These are phyloP conservation scores for Luvunga scandens DNA, from an alignment of 345 rosid species.

Conservation along the genomic window DNA sequence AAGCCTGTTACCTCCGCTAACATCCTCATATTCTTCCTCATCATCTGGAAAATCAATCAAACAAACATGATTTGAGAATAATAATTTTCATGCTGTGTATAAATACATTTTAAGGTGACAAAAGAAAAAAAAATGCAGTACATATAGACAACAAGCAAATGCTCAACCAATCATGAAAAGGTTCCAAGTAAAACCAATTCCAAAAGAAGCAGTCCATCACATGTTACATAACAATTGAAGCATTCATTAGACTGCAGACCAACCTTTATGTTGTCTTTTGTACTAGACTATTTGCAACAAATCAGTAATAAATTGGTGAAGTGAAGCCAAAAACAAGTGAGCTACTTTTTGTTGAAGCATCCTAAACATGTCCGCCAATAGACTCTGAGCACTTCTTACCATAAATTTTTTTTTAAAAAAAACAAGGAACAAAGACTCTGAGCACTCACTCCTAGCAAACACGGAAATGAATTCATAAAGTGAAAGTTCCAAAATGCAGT, in stretches of 20 bases:
- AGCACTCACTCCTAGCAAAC: not conserved
- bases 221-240: not conserved
- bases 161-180: not conserved
- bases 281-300: not conserved
- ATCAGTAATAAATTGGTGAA: not conserved
- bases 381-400: not conserved
- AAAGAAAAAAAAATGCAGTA: not conserved
- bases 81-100: not conserved
- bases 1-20: slow-evolving; percentile 59
- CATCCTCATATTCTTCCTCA: slow-evolving; percentile 81
- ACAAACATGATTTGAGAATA: slow-evolving; percentile 2
- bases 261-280: not conserved
- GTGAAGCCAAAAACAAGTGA: not conserved
- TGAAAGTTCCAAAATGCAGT: not conserved
- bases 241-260: not conserved
- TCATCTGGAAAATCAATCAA: slow-evolving; percentile 44
- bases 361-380: not conserved
- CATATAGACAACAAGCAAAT: not conserved
- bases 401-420: too few relatives aligned
- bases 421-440: too few relatives aligned
- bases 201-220: not conserved
- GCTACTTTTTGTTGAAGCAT: not conserved
- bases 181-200: not conserved
- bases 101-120: not conserved
- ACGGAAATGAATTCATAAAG: not conserved